Base-by-base conservation (phyloP, 2,329 filamentous ascomycete genomes). In the Byssochlamys sp. region DNA sequence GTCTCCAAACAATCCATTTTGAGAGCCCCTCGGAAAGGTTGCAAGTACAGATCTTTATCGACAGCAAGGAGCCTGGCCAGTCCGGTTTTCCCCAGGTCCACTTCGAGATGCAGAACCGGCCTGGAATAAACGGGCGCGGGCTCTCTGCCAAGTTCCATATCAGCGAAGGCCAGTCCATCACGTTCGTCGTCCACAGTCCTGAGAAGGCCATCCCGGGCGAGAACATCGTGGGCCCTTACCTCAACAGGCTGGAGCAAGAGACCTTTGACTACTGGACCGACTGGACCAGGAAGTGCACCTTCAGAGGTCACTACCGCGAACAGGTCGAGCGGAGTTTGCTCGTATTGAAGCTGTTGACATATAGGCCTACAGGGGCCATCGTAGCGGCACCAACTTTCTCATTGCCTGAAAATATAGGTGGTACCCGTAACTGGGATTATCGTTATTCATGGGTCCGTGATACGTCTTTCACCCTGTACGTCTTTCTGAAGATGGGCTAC, bases 311-410 rank as follows among this genome's bases (percentile, higher is more conserved):
- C 33, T 91, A 87, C 82, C 79, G 85, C 55, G 87, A 90, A 69
- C 84, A 88, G 2, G 85, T 91, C 4, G 78, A 80, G 27, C 79
- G 88, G 57, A 90, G 87, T 66, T 74, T 91, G 54, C 82, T 91
- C 77, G 84, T 90, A 55, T 72, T 91, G 51, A 91, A 91, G 71
- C 78, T 91, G 72, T 77, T 91, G 64, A 90, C 87, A 0, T 91
- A 86, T 64, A 88, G 91, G 66, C 88, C 87, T 0, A 91, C 87
- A 0, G 88, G 88, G 1, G 88, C 88, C 7, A 90, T 91, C 54
- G 80, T 90, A 33, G 88, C 88, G 1, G 81, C 88, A 1, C 87
- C 88, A 0, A 91, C 87, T 0, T 91, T 91, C 65, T 90, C 87
- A 0, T 80, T 91, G 1, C 88, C 88, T 0, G 88, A 91, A 68